phyloP scores from a whole-genome alignment of 805 yeast species.

The Candida vaughaniae region DNA sequence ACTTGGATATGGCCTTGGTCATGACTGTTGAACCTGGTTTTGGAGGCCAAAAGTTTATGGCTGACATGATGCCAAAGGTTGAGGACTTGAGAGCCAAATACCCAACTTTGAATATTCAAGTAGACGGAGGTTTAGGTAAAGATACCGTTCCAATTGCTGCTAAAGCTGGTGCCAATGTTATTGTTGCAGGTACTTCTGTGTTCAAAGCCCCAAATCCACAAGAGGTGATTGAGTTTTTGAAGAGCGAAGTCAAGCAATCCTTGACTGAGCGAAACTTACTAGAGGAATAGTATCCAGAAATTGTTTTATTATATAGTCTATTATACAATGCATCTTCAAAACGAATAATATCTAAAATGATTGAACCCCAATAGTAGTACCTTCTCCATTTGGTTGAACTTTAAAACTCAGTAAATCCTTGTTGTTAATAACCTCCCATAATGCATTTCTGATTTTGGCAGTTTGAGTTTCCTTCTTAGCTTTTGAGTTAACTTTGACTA shows the following conservation, averaged over 20 bases:
- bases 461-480: slow-evolving; percentile 22
- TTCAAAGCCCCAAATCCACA: slow-evolving; percentile 81
- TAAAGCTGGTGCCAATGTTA: slow-evolving; percentile 96
- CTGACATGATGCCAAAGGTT: slow-evolving; percentile 95
- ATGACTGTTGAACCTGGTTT: slow-evolving; percentile 99
- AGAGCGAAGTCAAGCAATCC: slow-evolving; percentile 55
- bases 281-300: slow-evolving; percentile 2
- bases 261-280: slow-evolving; percentile 47
- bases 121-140: slow-evolving; percentile 93
- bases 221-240: slow-evolving; percentile 68
- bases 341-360: slow-evolving; percentile 34
- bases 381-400: slow-evolving; percentile 54
- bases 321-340: not conserved
- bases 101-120: slow-evolving; percentile 86
- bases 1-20: slow-evolving; percentile 89
- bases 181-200: slow-evolving; percentile 95
- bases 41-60: slow-evolving; percentile 97
- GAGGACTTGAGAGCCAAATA: slow-evolving; percentile 66
- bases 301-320: not conserved
- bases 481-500: slow-evolving; percentile 20
- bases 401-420: slow-evolving; percentile 46
- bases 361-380: slow-evolving; percentile 84
- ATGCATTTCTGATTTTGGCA: slow-evolving; percentile 57
- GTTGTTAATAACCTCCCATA: slow-evolving; percentile 73
- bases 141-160: slow-evolving; percentile 87